Conservation (phyloP, 2,329 filamentous ascomycete genomes). For the Cytospora mali region DNA sequence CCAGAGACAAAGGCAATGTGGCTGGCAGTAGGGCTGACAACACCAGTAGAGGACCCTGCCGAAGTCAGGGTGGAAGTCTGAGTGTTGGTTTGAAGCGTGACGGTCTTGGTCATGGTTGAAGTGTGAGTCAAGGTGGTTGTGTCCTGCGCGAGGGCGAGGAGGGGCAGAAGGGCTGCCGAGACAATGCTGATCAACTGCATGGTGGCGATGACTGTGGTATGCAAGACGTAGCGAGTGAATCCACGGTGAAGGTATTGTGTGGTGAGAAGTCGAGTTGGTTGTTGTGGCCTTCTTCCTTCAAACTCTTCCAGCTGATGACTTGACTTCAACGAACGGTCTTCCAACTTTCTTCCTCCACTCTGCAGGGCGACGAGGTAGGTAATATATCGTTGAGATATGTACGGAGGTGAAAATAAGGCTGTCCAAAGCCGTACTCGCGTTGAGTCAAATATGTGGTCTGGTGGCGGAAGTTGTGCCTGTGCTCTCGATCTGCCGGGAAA, state of each 20-base stretch:
- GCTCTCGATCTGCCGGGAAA: conserved; percentile 26
- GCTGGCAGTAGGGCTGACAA: conserved; percentile 40
- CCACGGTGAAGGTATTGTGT: conserved; percentile 19
- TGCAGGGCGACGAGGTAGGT: conserved; percentile 2
- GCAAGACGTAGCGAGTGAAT: conserved; percentile 19
- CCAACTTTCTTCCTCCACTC: not conserved
- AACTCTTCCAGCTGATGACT: not conserved
- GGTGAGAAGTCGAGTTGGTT: conserved; percentile 9
- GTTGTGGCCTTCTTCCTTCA: not conserved
- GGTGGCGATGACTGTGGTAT: conserved; percentile 26
- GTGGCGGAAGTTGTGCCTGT: conserved; percentile 1
- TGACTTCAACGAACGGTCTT: not conserved
- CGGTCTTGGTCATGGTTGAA: conserved; percentile 52
- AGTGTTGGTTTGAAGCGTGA: conserved; percentile 44
- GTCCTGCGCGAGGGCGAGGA: conserved; percentile 53
- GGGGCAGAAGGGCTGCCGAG: conserved; percentile 54
- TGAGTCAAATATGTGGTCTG: conserved; percentile 17
- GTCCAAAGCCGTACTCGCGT: not conserved
- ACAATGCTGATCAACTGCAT: conserved; percentile 51
- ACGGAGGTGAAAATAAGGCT: not conserved
- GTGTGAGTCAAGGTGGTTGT: conserved; percentile 53
- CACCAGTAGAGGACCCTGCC: conserved; percentile 22
- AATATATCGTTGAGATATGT: conserved; percentile 10
- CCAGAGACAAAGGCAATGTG: conserved; percentile 20
- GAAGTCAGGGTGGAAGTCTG: conserved; percentile 37